Evolutionary conservation across 768 basidiomycete species (phyloP).

Genomic region (Tephrocybe sp.): DNA sequence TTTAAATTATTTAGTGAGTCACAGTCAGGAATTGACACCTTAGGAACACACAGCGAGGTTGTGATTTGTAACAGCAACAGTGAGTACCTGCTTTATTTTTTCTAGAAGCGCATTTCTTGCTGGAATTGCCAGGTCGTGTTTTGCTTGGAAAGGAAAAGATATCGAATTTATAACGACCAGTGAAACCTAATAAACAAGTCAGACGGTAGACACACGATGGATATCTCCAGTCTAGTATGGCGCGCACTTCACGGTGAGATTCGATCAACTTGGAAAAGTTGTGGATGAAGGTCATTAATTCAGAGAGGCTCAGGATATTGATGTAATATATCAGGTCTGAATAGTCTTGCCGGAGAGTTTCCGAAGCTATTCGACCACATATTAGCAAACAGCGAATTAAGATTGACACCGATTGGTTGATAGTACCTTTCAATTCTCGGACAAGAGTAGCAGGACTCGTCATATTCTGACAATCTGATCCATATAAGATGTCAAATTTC

Average conservation of each 20-base stretch:
- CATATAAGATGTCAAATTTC: slow-evolving; percentile 1
- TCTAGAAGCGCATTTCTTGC: slow-evolving; percentile 47
- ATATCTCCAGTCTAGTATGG: too few species aligned
- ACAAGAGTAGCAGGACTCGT: slow-evolving; percentile 31
- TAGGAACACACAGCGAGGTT: slow-evolving; percentile 44
- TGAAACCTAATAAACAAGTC: slow-evolving; percentile 38
- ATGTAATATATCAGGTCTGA: slow-evolving; percentile 36
- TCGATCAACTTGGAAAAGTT: slow-evolving; percentile 49
- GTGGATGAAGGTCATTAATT: slow-evolving; percentile 59
- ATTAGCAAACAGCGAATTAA: slow-evolving; percentile 9
- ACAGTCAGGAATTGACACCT: background rate
- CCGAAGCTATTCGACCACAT: slow-evolving; percentile 10
- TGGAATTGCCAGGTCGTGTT: slow-evolving; percentile 34
- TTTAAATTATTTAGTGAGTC: slow-evolving; percentile 7
- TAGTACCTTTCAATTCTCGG: slow-evolving; percentile 25
- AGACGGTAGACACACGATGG: slow-evolving; percentile 2
- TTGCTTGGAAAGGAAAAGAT: slow-evolving; percentile 64
- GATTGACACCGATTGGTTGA: slow-evolving; percentile 7
- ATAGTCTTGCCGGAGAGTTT: slow-evolving; percentile 18
- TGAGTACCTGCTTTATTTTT: slow-evolving; percentile 51
- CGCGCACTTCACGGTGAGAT: slow-evolving; percentile 43
- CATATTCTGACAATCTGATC: slow-evolving; percentile 51
- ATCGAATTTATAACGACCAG: slow-evolving; percentile 69
- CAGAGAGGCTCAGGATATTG: slow-evolving; percentile 45
- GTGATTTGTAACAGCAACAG: slow-evolving; percentile 45